These are phyloP conservation scores for Hericium coralloides DNA, from an alignment of 768 basidiomycete genomes.

Conservation along the genomic window DNA sequence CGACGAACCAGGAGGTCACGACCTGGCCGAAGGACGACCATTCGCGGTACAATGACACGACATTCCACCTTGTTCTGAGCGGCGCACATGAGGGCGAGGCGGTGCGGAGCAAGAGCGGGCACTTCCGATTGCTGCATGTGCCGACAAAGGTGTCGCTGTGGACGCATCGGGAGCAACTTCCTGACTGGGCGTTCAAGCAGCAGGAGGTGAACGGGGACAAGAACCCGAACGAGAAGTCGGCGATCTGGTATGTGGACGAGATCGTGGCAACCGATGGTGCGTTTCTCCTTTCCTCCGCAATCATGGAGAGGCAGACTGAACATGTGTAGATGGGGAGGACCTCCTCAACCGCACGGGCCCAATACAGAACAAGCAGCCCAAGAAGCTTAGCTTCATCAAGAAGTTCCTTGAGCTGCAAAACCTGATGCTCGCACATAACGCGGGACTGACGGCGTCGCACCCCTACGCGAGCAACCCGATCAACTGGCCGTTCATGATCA, in stretches of 20 bases:
- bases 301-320: conserved; percentile 1
- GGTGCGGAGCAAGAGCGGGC: conserved; percentile 90
- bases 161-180: conserved; percentile 80
- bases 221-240: conserved; percentile 70
- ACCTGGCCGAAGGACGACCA: conserved; percentile 80
- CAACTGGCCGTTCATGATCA: conserved; percentile 97
- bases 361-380: conserved; percentile 55
- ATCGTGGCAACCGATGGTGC: conserved; percentile 67
- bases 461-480: conserved; percentile 95
- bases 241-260: conserved; percentile 84
- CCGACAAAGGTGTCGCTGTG: conserved; percentile 89
- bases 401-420: conserved; percentile 93
- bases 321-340: conserved; percentile 42
- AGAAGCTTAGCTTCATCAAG: conserved; percentile 83
- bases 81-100: conserved; percentile 72
- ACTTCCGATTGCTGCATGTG: conserved; percentile 86
- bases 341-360: conserved; percentile 42
- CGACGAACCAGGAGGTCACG: conserved; percentile 98
- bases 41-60: conserved; percentile 76
- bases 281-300: conserved; percentile 19
- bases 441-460: conserved; percentile 95
- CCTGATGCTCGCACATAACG: conserved; percentile 97
- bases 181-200: conserved; percentile 96
- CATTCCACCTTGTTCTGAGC: conserved; percentile 69
- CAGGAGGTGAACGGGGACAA: conserved; percentile 99